Evolutionary conservation across 768 basidiomycete species (phyloP), one percentile per base, ranked within the genome.

Genomic region (Phylloporus sp.): DNA sequence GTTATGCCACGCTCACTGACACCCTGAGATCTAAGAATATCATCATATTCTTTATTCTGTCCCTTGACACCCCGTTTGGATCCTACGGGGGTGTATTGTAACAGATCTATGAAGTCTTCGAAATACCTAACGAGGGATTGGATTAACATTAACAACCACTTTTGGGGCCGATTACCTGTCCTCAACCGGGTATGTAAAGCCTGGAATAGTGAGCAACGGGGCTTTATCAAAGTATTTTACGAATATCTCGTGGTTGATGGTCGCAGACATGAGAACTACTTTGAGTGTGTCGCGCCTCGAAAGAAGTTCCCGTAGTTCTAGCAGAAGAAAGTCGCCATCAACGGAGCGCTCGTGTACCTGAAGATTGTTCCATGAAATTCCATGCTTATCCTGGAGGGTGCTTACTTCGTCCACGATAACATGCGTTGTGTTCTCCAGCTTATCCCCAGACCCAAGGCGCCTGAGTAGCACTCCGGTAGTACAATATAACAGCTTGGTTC

Each of bases 401-500:
- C 74, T 41, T 53, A 90, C 94, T 75, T 97, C 94, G 56, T 97
- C 95, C 16, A 97, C 88, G 32, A 97, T 74, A 32, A 97, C 76
- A 71, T 97, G 95, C 3, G 86, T 86, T 38, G 94, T 77, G 35
- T 81, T 77, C 31, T 78, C 66, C 15, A 97, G 71, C 32, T 74
- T 76, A 57, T 95, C 89, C 10, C 87, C 87, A 27, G 77, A 74
- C n/a, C 84, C 80, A 12, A 97, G 70, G 16, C 91, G 78, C 50
- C 91, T 75, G 42, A 97, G 76, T 2, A 93, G 79, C n/a, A 97
- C 89, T 71, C 95, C 95, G 10, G 93, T 97, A 2, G 95, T 97
- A 63, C 92, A 93, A 62, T 95, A 97, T 18, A 95, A 71, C 3
- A 95, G 70, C 55, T 88, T 86, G 6, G 91, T 93, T 31, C 77